phyloP scores from a whole-genome alignment of 352 stramenopile species.

The Phytopythium montanum region DNA sequence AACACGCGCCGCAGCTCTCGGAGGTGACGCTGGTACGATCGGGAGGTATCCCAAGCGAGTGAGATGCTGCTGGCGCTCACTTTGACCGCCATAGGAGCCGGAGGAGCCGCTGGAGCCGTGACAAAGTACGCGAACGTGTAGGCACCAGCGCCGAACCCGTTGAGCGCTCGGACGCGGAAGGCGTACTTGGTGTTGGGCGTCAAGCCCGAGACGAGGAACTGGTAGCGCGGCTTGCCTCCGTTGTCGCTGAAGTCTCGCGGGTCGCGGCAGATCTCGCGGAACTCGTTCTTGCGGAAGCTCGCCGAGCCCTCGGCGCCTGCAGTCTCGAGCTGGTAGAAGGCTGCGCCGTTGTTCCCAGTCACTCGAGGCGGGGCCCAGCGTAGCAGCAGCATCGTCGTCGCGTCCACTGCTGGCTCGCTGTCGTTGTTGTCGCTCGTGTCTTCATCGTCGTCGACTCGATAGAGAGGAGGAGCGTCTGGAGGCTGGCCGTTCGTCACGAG shows the following conservation, averaged over 20 bases:
- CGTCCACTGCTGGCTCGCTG: slow-evolving; percentile 28
- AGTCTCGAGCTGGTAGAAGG: slow-evolving; percentile 84
- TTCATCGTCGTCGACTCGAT: slow-evolving; percentile 45
- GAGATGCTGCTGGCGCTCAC: slow-evolving; percentile 70
- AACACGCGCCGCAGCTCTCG: slow-evolving; percentile 82
- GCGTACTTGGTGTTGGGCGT: slow-evolving; percentile 86
- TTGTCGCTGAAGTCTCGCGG: slow-evolving; percentile 85
- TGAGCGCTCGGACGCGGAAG: slow-evolving; percentile 88
- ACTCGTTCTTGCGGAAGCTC: slow-evolving; percentile 67
- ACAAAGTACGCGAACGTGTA: slow-evolving; percentile 88
- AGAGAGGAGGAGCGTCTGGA: slow-evolving; percentile 49
- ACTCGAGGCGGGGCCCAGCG: slow-evolving; percentile 64
- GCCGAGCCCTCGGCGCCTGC: slow-evolving; percentile 66
- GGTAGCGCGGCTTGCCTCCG: slow-evolving; percentile 67
- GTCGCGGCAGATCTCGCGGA: slow-evolving; percentile 85
- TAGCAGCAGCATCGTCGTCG: slow-evolving; percentile 65
- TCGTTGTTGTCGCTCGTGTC: slow-evolving; percentile 13
- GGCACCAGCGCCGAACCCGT: slow-evolving; percentile 83
- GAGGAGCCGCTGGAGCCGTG: slow-evolving; percentile 69
- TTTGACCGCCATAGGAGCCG: slow-evolving; percentile 56
- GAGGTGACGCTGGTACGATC: slow-evolving; percentile 60
- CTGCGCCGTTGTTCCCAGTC: slow-evolving; percentile 56
- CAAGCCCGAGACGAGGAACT: slow-evolving; percentile 62
- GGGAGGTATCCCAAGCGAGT: slow-evolving; percentile 72
- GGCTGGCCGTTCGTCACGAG: slow-evolving; percentile 65